These are phyloP conservation scores for Westerdykella sp. DNA, from an alignment of 2,329 filamentous ascomycete genomes.

Conservation along the genomic window DNA sequence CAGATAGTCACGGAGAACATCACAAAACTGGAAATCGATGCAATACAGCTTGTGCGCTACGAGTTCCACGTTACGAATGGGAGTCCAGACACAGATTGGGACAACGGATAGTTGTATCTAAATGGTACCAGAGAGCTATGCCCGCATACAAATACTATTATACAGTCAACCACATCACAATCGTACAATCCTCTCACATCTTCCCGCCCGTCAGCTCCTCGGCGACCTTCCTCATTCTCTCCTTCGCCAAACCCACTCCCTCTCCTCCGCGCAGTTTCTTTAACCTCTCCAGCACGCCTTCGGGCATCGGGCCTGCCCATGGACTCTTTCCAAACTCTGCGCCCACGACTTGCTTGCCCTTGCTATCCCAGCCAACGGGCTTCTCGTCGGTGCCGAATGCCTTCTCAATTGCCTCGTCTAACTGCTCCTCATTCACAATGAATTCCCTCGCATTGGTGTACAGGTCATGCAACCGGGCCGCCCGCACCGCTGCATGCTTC, in stretches of 20 bases:
- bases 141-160: too few species aligned
- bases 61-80: too few species aligned
- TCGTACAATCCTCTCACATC: conserved; percentile 22
- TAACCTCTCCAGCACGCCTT: conserved; percentile 29
- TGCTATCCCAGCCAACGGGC: conserved; percentile 36
- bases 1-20: too few species aligned
- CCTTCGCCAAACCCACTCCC: conserved; percentile 43
- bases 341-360: conserved; percentile 15
- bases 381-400: conserved; percentile 61
- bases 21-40: too few species aligned
- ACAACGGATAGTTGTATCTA: too few species aligned
- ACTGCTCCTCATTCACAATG: conserved; percentile 73
- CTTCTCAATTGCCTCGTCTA: conserved; percentile 65
- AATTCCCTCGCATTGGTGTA: conserved; percentile 86
- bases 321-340: conserved; percentile 20
- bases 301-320: conserved; percentile 27
- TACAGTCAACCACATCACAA: too few species aligned
- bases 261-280: conserved; percentile 32
- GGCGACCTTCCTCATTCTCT: conserved; percentile 57
- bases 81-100: too few species aligned
- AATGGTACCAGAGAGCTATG: too few species aligned
- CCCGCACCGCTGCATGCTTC: conserved; percentile 54
- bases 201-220: conserved; percentile 64
- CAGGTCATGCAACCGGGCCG: conserved; percentile 72
- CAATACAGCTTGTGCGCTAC: too few species aligned